Evolutionary conservation across 2,329 filamentous ascomycete genomes (phyloP), one percentile per base, ranked within the genome.

Genomic region (Exophiala lecanii-corni): DNA sequence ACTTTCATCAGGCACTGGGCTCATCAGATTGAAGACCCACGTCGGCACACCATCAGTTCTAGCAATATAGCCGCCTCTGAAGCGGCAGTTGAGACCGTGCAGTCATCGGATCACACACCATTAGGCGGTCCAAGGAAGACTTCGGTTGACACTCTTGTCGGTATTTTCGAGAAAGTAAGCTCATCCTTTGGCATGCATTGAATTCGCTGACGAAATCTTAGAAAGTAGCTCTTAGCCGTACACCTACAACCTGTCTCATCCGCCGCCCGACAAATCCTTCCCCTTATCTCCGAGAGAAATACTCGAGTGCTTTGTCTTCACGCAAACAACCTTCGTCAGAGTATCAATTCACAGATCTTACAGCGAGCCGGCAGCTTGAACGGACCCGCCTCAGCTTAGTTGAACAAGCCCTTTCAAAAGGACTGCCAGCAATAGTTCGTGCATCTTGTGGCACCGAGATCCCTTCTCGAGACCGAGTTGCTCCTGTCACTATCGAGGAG

Each of bases 81-180:
- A n/a, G n/a, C n/a, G n/a, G n/a, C n/a, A n/a, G n/a, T n/a, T n/a
- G n/a, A n/a, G n/a, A n/a, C n/a, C n/a, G n/a, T n/a, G n/a, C n/a
- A n/a, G n/a, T n/a, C n/a, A n/a, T n/a, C n/a, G n/a, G n/a, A n/a
- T n/a, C n/a, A n/a, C n/a, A n/a, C n/a, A n/a, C n/a, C n/a, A n/a
- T n/a, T n/a, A n/a, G n/a, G n/a, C n/a, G n/a, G n/a, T 20, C 41
- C 38, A 25, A 21, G 13, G 16, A 45, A 31, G 39, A 18, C 16
- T 23, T 53, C 48, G 5, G 48, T 53, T 16, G 40, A 47, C 25
- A 23, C 30, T 20, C 48, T 53, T 7, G 39, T 51, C 18, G 36
- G 25, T 30, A 21, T 41, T 36, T 51, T 51, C 26, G 50, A 53
- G 39, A 43, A 33, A 17, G 50, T 51, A 42, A 19, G 48, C 10